Base-by-base conservation (phyloP, 345 rosid species). In the Eucalyptus virginea region DNA sequence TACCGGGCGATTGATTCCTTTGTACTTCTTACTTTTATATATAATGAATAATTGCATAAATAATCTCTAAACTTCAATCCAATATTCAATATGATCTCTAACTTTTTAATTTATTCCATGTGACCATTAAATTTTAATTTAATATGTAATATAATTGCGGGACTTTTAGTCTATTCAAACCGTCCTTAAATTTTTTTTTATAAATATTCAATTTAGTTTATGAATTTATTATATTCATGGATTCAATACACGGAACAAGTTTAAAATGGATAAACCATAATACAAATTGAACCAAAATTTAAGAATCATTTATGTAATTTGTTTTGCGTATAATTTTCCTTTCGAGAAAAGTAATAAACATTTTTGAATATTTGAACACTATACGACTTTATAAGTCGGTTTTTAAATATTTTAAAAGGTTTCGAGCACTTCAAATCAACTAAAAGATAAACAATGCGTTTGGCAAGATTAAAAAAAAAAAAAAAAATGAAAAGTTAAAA, bases 181-280 rank as follows among this genome's bases (percentile, higher is more conserved):
- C 2, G 0, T 60, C 7, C n/a, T 26, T 28, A 26, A 12, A 6
- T n/a, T 28, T 11, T 60, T 0, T 0, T 51, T 1, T 3, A 0
- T 60, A 26, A 11, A 12, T 60, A 28, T 26, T 58, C 67, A 56
- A 56, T 56, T 56, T 23, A 23, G 11, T 56, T 1, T 24, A 56
- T 56, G 60, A 21, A 23, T 56, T 56, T 23, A 56, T 56, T 56
- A 56, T 56, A 56, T 56, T 21, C 28, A 0, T 23, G 1, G 28
- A 56, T 56, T 56, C 28, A 23, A 56, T 56, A 56, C 28, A 60
- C 1, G 4, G 15, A 60, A 6, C 14, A 28, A 11, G 0, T 26
- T 60, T 26, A 60, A 60, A 60, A 26, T 4, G 9, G 56, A 1
- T 18, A 51, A 51, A 51, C 0, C 23, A 18, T 18, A 51, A 51